These are phyloP conservation scores for Penicillium desertorum DNA, from an alignment of 495 filamentous ascomycete species.

Conservation along the genomic window DNA sequence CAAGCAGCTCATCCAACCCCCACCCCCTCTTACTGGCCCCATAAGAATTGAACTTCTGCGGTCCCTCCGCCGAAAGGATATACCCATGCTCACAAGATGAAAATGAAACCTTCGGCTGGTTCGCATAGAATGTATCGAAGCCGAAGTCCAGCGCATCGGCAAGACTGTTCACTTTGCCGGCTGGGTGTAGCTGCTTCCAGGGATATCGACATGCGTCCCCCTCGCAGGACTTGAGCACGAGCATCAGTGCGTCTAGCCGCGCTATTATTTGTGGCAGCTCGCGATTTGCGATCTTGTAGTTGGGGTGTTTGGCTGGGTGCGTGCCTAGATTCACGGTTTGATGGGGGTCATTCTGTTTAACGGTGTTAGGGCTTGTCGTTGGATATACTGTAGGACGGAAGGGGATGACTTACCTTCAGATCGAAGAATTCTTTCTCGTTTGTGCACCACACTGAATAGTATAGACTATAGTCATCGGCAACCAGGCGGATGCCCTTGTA, in stretches of 20 bases:
- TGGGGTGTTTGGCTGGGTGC: constrained; percentile 17
- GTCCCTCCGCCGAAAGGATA: constrained; percentile 58
- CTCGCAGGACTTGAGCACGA: constrained; percentile 62
- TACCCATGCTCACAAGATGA: constrained; percentile 60
- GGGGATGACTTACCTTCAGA: constrained; percentile 39
- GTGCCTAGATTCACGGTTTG: constrained; percentile 54
- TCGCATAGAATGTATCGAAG: constrained; percentile 59
- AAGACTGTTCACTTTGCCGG: constrained; percentile 39
- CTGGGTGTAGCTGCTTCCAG: constrained; percentile 56
- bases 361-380: neutral
- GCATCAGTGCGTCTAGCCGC: constrained; percentile 57
- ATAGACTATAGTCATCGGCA: constrained; percentile 50
- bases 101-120: constrained; percentile 54
- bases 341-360: constrained; percentile 49
- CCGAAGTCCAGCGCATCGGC: constrained; percentile 42
- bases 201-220: constrained; percentile 51
- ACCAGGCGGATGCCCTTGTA: constrained; percentile 60
- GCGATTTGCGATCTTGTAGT: constrained; percentile 27
- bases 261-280: constrained; percentile 40
- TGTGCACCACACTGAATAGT: constrained; percentile 62
- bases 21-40: constrained; percentile 14
- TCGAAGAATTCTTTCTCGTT: constrained; percentile 60
- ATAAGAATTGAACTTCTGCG: constrained; percentile 42
- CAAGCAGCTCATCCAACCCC: constrained; percentile 19
- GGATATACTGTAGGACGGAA: constrained; percentile 1